Base-by-base conservation (phyloP, 306 rosid genomes). In the Lupinus albus region DNA sequence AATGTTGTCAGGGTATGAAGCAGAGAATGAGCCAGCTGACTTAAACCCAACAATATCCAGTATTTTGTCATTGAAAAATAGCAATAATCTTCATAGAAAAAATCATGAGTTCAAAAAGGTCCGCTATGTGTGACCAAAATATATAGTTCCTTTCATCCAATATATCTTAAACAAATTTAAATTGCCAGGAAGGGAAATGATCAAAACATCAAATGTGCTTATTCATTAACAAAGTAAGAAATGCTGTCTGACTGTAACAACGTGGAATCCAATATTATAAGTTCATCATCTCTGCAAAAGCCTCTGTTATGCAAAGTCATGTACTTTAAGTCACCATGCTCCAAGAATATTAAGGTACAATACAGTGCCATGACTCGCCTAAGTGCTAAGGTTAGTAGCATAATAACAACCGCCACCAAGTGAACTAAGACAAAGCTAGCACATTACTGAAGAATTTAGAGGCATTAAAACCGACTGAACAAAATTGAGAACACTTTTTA, bases 51-150 rank as follows among this genome's bases (percentile, higher is more conserved):
- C 30, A 48, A 6, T 44, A 61, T 61, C 32, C 39, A 20, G 16
- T 3, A 70, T 36, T 25, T 55, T 54, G 21, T 47, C 49, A 47
- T 55, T 21, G 48, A 63, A 48, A 57, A 75, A 66, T 11, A 21
- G 49, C 17, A 38, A 20, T 25, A 59, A 41, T 67, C 38, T 25
- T 21, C 13, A 57, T 38, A 41, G 64, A 17, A 32, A 58, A 32
- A 61, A 25, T 48, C 47, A 16, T 18, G 25, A 52, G 60, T 59
- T 38, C 49, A 28, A 49, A 25, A 44, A 59, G 44, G 70, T 41
- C 68, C 42, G 4, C 17, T 30, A 32, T 28, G 39, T 58, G 49
- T 36, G 56, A 42, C 21, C 47, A 39, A 38, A 56, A 17, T 46
- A 17, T 46, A 35, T 14, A 12, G 54, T 47, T 58, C 53, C 47